Evolutionary conservation across 108 stramenopile species (phyloP), one percentile per base, ranked within the genome.

Genomic region (Stephanodiscus minutulus): DNA sequence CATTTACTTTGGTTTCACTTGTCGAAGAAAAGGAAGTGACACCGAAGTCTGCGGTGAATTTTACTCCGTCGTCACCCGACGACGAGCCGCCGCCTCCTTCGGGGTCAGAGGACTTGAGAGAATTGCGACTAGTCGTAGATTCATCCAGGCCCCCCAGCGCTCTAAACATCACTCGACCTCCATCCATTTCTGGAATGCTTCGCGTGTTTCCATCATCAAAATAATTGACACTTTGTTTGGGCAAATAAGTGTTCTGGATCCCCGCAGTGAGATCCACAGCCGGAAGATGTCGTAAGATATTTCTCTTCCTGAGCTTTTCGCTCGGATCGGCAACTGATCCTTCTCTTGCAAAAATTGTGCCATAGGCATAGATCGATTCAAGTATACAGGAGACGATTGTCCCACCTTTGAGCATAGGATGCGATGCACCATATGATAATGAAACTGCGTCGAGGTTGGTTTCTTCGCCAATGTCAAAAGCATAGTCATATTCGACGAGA

Each of bases 371-470:
- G 41, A 94, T 86, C 4, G 87, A 84, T 65, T 94, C 93, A 36
- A 91, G 65, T 67, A 94, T 90, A 13, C 87, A 89, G 0, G 93
- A 89, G 12, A 94, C 80, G 63, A 91, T 87, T 17, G 86, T 89
- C 10, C 91, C 93, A 12, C 93, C 93, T 52, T 90, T 91, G 7
- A 94, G 66, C 90, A 94, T 89, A 10, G 91, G 91, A 68, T 94
- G 93, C 22, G 83, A 88, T 15, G 87, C 93, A 28, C 90, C 93
- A 36, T 89, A 83, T 0, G 90, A 89, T 29, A 91, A 60, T 11
- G 93, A 90, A 22, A 94, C 60, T 29, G 93, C 85, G 66, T 94
- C 93, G 13, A 94, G 49, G 46, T 72, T 82, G 7, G 87, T 86
- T 67, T 91, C 89, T 64, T 88, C 88, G 0, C 81, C 77, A 21